A percentile compares a stretch with the other conserved stretches of the same genome.
These are phyloP conservation scores for Claviceps purpurea DNA, from an alignment of 2,329 filamentous ascomycete genomes.

Conservation along the genomic window DNA sequence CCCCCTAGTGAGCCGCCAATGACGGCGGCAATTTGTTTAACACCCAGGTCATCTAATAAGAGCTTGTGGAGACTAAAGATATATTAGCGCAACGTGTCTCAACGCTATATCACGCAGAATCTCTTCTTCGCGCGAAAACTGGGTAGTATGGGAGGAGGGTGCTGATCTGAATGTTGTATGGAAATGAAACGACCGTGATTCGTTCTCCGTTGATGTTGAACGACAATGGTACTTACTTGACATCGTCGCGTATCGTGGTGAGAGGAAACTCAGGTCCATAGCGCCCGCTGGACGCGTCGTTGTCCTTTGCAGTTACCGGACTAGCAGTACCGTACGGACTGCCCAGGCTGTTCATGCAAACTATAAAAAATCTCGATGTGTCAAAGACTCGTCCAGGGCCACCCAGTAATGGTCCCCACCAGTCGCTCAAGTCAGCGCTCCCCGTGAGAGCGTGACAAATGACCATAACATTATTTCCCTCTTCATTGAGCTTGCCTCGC, in stretches of 20 bases:
- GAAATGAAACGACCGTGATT: background rate
- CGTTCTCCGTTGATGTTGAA: background rate
- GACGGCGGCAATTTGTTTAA: conserved; percentile 64
- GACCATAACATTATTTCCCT: conserved; percentile 55
- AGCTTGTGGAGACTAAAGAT: conserved; percentile 60
- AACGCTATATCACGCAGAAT: background rate
- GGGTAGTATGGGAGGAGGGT: background rate
- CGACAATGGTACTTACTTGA: conserved; percentile 49
- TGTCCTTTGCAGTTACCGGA: conserved; percentile 78
- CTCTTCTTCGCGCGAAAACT: background rate
- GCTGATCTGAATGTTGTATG: background rate
- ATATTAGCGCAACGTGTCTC: conserved; percentile 8
- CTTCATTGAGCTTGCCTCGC: conserved; percentile 44
- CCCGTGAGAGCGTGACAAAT: conserved; percentile 78
- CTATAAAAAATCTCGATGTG: conserved; percentile 68
- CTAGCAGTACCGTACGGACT: conserved; percentile 82
- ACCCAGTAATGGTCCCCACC: conserved; percentile 76
- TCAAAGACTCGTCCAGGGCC: conserved; percentile 70
- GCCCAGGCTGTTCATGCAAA: conserved; percentile 76
- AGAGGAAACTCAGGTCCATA: conserved; percentile 96
- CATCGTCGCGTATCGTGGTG: conserved; percentile 90
- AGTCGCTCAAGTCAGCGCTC: conserved; percentile 72
- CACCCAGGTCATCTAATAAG: conserved; percentile 66
- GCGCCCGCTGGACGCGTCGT: conserved; percentile 55
- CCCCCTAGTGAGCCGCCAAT: conserved; percentile 78